Conservation (phyloP, 345 rosid genomes). For the Eucalyptus microcorys region DNA sequence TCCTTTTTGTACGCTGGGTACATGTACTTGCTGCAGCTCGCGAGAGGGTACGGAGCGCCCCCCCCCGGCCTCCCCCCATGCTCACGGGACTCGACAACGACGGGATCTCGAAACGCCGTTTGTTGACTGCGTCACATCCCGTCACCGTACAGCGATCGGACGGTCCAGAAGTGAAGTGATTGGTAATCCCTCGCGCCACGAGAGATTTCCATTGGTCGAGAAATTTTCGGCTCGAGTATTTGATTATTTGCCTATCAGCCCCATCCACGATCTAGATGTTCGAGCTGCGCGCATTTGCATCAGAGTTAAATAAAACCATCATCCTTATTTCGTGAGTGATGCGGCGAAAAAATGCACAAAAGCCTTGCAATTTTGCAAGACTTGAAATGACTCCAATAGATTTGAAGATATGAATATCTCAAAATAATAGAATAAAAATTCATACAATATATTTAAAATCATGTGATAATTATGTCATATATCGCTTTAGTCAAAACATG, state of each 20-base stretch:
- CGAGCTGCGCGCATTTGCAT: neutral
- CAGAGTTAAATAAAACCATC: neutral
- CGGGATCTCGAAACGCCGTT: neutral
- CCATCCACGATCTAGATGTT: neutral
- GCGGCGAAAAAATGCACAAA: rapidly evolving
- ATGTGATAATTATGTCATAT: rapidly evolving
- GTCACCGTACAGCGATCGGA: neutral
- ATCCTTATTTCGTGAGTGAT: neutral
- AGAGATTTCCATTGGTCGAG: neutral
- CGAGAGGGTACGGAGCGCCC: neutral
- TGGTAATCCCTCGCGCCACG: neutral
- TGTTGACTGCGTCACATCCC: neutral
- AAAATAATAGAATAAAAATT: neutral
- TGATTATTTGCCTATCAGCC: neutral
- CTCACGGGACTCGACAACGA: neutral
- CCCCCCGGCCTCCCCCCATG: too few relatives aligned
- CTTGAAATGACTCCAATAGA: neutral
- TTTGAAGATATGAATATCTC: neutral
- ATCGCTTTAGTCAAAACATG: rapidly evolving
- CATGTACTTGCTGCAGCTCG: neutral
- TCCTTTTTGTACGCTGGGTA: neutral
- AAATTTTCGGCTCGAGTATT: neutral
- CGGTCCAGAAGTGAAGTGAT: neutral
- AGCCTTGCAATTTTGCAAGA: neutral
- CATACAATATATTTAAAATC: neutral